Conservation (phyloP, 495 filamentous ascomycete species). For the Neurospora discreta region DNA sequence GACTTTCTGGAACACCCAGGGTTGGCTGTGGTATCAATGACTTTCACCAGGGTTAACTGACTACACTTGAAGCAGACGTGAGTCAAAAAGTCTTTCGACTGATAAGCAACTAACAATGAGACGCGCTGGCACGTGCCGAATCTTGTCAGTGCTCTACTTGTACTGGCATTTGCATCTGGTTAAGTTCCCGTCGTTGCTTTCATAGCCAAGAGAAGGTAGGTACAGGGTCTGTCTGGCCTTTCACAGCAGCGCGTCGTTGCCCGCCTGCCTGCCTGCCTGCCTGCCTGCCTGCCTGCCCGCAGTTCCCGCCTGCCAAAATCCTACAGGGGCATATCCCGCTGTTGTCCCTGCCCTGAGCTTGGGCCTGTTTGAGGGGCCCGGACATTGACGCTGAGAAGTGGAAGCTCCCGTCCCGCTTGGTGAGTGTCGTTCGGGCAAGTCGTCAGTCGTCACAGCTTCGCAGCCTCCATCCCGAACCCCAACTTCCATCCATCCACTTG, state of each 20-base stretch:
- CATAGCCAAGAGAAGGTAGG: background rate
- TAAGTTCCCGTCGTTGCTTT: too few species aligned
- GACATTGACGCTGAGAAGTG: background rate
- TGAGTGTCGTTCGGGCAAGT: background rate
- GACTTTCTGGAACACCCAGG: background rate
- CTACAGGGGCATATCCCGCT: background rate
- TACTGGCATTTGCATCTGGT: background rate
- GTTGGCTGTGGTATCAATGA: background rate
- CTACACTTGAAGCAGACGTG: background rate
- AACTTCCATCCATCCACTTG: background rate
- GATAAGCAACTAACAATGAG: background rate
- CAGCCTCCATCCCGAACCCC: slow-evolving; percentile 9
- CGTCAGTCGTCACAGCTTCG: slow-evolving; percentile 13
- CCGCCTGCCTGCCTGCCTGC: background rate
- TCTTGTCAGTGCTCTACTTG: background rate
- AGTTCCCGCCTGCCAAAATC: background rate
- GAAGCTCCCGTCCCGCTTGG: background rate
- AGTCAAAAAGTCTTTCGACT: background rate
- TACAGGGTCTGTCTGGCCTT: background rate
- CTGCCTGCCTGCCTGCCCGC: background rate
- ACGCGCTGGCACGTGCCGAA: background rate
- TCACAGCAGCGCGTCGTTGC: background rate
- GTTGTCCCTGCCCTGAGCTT: slow-evolving; percentile 1
- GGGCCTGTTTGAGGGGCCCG: background rate
- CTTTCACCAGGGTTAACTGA: background rate